phyloP scores from a whole-genome alignment of 805 yeast genomes.

The Alloascoidea africana region DNA sequence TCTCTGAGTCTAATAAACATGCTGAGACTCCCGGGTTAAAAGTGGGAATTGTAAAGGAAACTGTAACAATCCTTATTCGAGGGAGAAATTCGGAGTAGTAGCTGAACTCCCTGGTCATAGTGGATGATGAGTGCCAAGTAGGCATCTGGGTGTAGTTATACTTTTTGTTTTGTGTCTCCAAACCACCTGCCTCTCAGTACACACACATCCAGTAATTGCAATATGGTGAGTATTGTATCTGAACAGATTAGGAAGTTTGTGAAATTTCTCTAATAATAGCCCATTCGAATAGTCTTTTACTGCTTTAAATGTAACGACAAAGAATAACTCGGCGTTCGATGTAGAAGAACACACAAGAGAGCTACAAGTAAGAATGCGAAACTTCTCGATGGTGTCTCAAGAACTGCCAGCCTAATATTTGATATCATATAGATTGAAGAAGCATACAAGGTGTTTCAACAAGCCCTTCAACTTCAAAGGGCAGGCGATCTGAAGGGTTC shows the following conservation, averaged over 20 bases:
- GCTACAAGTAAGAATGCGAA: conserved; percentile 35
- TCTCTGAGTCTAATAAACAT: no score
- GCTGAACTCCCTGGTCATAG: no score
- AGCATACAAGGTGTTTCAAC: conserved; percentile 61
- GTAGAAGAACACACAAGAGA: conserved; percentile 88
- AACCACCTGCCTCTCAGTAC: no score
- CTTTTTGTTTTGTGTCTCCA: no score
- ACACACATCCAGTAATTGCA: no score
- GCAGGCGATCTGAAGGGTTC: conserved; percentile 32
- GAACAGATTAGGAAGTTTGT: no score
- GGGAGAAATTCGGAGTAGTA: conserved; percentile 8
- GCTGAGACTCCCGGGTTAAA: no score
- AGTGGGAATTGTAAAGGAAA: neutral
- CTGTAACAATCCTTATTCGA: conserved; percentile 4
- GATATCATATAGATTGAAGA: conserved; percentile 37
- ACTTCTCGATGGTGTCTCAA: neutral
- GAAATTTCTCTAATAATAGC: no score
- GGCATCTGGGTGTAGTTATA: no score
- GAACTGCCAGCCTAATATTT: neutral
- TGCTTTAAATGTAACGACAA: conserved; percentile 69
- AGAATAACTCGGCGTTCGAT: conserved; percentile 46
- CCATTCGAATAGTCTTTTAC: conserved; percentile 65
- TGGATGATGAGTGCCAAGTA: no score
- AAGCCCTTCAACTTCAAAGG: conserved; percentile 52
- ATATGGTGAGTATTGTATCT: no score